phyloP scores from a whole-genome alignment of 345 rosid species.

The Eutrema heterophyllum region DNA sequence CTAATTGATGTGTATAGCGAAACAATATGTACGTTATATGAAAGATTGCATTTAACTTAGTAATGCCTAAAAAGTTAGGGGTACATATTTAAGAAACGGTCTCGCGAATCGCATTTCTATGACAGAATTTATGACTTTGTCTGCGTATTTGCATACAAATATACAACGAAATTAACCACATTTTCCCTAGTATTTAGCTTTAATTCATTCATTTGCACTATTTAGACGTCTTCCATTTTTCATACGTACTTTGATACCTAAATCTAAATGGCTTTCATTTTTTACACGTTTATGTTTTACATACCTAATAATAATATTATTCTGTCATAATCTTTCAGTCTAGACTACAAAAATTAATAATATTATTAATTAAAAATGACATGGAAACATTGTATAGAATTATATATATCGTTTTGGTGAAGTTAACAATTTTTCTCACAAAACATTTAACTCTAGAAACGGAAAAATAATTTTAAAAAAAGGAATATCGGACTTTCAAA shows the following conservation, averaged over 20 bases:
- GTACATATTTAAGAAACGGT: not conserved
- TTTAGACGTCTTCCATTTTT: not conserved
- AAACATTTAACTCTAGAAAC: too few species aligned
- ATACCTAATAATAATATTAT: not conserved
- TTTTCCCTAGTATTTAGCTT: not conserved
- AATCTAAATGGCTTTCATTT: not conserved
- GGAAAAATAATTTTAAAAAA: too few species aligned
- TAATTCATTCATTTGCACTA: not conserved
- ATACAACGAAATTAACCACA: not conserved
- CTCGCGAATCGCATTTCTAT: constrained; percentile 19
- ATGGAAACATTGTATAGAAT: too few species aligned
- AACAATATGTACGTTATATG: not conserved
- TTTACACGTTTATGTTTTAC: too few species aligned
- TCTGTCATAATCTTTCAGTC: too few species aligned
- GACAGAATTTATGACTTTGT: constrained; percentile 19
- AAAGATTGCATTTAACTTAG: constrained; percentile 5
- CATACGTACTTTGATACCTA: not conserved
- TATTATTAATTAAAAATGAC: too few species aligned
- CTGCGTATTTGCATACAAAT: constrained; percentile 17
- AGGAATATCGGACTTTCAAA: too few species aligned
- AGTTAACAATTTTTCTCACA: too few species aligned
- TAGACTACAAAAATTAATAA: too few species aligned
- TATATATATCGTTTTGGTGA: too few species aligned
- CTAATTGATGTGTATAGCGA: constrained; percentile 2
- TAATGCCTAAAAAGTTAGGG: constrained; percentile 6